Evolutionary conservation across 2,329 filamentous ascomycete species (phyloP), one percentile per base, ranked within the genome.

Genomic region (Parastagonospora avenae): DNA sequence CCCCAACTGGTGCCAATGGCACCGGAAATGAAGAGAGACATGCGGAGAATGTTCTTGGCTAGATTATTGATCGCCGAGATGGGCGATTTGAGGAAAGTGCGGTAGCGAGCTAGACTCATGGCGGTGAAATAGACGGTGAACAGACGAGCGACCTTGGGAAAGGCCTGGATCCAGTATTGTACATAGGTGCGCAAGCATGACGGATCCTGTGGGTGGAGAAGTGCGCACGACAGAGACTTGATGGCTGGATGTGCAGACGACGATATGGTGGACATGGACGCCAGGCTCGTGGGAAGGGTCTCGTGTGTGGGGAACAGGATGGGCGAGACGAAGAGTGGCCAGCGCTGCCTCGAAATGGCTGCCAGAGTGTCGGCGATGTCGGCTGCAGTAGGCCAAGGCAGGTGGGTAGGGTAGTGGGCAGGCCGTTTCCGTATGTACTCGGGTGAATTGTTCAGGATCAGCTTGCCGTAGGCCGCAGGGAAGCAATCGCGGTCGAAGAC

Each of bases 1-100:
- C 87, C 92, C 94, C 94, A 99, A 29, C 86, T 85, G 0, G 91
- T 91, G 11, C 91, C 91, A 50, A 96, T 86, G n/a, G 90, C 83
- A 12, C 90, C 90, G 0, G 92, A 92, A 42, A 91, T 77, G 65
- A 96, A 92, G 4, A 90, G 80, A 0, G 88, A 87, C 71, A 90
- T 86, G 54, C 88, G 84, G 28, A 97, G 80, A 15, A 93, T 87
- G 29, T 81, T 81, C 30, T 85, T 82, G 1, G 89, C 79, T 9
- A 97, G 80, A 4, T 71, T 71, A 67, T 89, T 89, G 10, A 92
- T 73, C 2, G 87, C 84, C 0, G 83, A 76, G 19, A 91, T 70
- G 0, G 93, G 93, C 19, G 83, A 81, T 53, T 88, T 77, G 67
- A 94, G 82, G 38, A 96, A 82, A 2, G 78, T 70, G 56, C 85